phyloP scores from a whole-genome alignment of 176 grass and related monocot species.

The Zoysia japonica region DNA sequence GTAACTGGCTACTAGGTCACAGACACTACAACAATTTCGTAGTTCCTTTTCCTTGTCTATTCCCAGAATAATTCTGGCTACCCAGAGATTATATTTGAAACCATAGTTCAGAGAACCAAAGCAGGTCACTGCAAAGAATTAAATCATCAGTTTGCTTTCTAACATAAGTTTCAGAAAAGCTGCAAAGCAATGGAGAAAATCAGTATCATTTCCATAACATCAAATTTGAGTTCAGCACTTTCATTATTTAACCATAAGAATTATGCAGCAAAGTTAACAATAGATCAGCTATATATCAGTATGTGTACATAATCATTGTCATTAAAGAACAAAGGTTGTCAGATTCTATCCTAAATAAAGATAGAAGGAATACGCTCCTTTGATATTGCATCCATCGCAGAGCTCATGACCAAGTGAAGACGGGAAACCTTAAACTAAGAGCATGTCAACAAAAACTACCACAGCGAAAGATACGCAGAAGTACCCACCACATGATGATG shows the following conservation, averaged over 20 bases:
- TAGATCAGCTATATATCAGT: conserved; percentile 21
- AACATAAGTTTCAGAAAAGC: neutral
- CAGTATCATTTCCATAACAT: neutral
- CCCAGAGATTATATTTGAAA: neutral
- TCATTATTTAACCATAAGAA: conserved; percentile 6
- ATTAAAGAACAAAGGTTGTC: conserved; percentile 29
- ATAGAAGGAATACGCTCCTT: conserved; percentile 37
- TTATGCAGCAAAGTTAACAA: conserved; percentile 9
- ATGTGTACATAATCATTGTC: conserved; percentile 25
- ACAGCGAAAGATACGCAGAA: conserved; percentile 54
- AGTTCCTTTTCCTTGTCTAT: conserved; percentile 3
- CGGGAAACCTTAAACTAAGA: conserved; percentile 79
- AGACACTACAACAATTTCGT: conserved; percentile 1
- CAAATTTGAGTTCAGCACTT: neutral
- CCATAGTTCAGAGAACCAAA: conserved; percentile 1
- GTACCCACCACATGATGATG: conserved; percentile 67
- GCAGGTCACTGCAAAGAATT: neutral
- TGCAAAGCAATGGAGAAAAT: conserved; percentile 13
- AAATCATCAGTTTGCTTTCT: neutral
- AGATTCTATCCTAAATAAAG: conserved; percentile 41
- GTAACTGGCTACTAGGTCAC: neutral
- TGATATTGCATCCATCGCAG: conserved; percentile 30
- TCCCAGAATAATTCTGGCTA: neutral
- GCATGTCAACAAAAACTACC: conserved; percentile 75
- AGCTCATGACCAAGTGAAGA: conserved; percentile 44